These are phyloP conservation scores for Candida cerambycidarum DNA, from an alignment of 805 yeast species.

Conservation along the genomic window DNA sequence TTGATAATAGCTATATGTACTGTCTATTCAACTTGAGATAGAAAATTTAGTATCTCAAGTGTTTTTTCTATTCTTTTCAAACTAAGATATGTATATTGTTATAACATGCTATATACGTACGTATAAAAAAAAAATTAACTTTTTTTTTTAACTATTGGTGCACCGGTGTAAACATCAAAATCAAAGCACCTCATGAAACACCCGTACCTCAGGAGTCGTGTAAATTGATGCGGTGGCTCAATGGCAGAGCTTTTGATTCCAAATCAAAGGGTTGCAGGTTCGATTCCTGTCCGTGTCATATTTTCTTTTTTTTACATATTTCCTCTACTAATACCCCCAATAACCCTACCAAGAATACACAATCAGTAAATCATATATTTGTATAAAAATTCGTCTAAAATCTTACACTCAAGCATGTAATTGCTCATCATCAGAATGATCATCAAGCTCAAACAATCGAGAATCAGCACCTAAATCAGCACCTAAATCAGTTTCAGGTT, in stretches of 20 bases:
- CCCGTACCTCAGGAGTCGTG: too few species aligned
- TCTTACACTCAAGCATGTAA: neutral
- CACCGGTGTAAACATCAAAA: too few species aligned
- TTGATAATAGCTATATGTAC: too few species aligned
- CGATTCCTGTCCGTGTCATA: constrained; percentile 74
- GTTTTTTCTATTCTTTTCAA: neutral
- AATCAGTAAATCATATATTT: constrained; percentile 4
- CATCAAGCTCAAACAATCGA: constrained; percentile 17
- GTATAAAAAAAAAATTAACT: neutral
- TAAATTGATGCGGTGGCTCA: constrained; percentile 35
- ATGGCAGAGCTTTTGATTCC: constrained; percentile 46
- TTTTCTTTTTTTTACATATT: too few species aligned
- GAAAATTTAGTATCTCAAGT: too few species aligned
- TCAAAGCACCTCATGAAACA: too few species aligned
- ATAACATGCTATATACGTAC: neutral
- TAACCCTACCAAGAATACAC: too few species aligned
- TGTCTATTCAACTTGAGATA: too few species aligned
- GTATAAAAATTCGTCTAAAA: neutral
- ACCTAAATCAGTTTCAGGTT: neutral
- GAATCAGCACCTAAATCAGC: constrained; percentile 12
- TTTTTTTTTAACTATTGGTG: too few species aligned
- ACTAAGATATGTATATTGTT: too few species aligned
- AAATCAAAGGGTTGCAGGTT: constrained; percentile 83
- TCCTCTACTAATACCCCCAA: too few species aligned
- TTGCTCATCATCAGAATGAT: constrained; percentile 12